Evolutionary conservation across 2,329 filamentous ascomycete genomes (phyloP).

Genomic region (Pseudodiploospora longispora): DNA sequence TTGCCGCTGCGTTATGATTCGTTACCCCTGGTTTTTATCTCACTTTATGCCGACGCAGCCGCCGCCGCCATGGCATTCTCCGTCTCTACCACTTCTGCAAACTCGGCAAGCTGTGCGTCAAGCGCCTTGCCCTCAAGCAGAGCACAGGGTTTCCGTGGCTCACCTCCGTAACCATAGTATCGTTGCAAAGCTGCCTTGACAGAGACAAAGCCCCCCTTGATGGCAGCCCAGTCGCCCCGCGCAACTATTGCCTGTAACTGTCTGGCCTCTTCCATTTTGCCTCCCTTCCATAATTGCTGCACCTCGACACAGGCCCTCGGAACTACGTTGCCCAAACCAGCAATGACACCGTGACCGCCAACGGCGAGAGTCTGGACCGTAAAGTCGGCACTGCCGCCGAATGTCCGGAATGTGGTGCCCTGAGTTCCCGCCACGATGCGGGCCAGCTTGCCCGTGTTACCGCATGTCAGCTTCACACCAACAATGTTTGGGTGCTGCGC

Average conservation of each 20-base stretch:
- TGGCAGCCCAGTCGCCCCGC: constrained; percentile 60
- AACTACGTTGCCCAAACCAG: constrained; percentile 62
- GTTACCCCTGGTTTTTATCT: background rate
- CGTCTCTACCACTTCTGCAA: constrained; percentile 15
- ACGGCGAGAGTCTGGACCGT: constrained; percentile 61
- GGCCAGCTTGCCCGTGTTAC: constrained; percentile 54
- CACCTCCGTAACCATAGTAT: constrained; percentile 57
- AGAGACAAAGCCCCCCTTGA: constrained; percentile 59
- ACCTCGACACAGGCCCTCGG: constrained; percentile 58
- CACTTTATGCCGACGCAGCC: constrained; percentile 1
- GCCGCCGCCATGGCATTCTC: constrained; percentile 23
- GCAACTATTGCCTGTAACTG: constrained; percentile 57
- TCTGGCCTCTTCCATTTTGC: constrained; percentile 49
- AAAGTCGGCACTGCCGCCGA: constrained; percentile 68
- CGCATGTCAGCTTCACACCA: constrained; percentile 56
- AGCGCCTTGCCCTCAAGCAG: constrained; percentile 17
- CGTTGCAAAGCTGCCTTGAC: constrained; percentile 58
- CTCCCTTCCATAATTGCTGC: constrained; percentile 50
- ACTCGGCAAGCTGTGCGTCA: constrained; percentile 14
- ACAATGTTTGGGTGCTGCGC: constrained; percentile 49
- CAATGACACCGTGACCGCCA: constrained; percentile 64
- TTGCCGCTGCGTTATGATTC: background rate
- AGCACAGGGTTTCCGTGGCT: constrained; percentile 43
- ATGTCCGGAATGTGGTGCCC: constrained; percentile 49
- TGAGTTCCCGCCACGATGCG: constrained; percentile 37